Evolutionary conservation across 2,329 filamentous ascomycete species (phyloP), one percentile per base, ranked within the genome.

Genomic region (Rutstroemia sp.): DNA sequence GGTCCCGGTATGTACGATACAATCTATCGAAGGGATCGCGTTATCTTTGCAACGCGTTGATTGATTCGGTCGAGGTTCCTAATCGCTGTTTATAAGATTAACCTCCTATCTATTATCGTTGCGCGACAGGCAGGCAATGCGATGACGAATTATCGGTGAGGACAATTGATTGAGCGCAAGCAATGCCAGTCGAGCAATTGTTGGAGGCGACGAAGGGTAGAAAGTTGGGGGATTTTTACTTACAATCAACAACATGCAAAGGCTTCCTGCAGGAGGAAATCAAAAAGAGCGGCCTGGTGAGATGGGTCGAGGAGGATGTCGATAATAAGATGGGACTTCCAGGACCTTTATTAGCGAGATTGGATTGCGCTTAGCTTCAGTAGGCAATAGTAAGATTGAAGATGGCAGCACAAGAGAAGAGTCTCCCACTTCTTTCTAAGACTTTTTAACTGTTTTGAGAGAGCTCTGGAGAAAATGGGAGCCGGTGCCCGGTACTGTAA

Each of bases 1-100:
- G 38, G 59, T 50, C 47, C 49, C 19, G 34, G 37, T 42, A 37
- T 52, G 38, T 19, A 50, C 46, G 39, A 44, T 55, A 50, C 53
- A 34, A 51, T 55, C 53, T 42, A 55, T 17, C 6, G 10, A 37
- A 58, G 46, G 54, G 25, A 39, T 21, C 44, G 47, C 23, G 48
- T 51, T 61, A 54, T 63, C 46, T 59, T 47, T 38, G 48, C 25
- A 56, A 59, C 61, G 62, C 61, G 65, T 65, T 58, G 63, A 53
- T 48, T 51, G 49, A 48, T 52, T 48, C 48, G 37, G 51, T 51
- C 47, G 38, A 55, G 51, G 56, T 55, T 34, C 53, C 53, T 51
- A 37, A 48, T 34, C 38, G 46, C 27, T 55, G 12, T 44, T 51
- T 30, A 50, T 38, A 55, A 37, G 17, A 45, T 38, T 46, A 53